Conservation (phyloP, 75 land plant species). For the Adiantum capillusveneris region DNA sequence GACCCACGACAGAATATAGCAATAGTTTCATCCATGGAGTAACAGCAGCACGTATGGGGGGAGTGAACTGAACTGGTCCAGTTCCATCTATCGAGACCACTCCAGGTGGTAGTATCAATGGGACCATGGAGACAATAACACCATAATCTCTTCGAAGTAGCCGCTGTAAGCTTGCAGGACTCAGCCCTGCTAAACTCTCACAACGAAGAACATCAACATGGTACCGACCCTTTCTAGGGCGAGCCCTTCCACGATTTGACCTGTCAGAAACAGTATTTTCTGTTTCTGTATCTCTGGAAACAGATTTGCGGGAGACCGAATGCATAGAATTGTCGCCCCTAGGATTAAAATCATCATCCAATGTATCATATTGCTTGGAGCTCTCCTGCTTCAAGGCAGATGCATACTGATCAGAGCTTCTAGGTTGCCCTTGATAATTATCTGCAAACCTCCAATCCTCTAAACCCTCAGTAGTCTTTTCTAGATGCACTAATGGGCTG, state of each 20-base stretch:
- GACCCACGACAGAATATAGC: slow-evolving; percentile 47
- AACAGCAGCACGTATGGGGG: slow-evolving; percentile 82
- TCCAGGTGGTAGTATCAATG: slow-evolving; percentile 67
- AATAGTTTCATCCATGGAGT: slow-evolving; percentile 99
- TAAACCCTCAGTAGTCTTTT: no score
- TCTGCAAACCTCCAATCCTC: not conserved
- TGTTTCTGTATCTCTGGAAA: not conserved
- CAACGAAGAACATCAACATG: slow-evolving; percentile 89
- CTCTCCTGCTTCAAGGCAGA: no score
- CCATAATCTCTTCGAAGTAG: slow-evolving; percentile 86
- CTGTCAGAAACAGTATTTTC: slow-evolving; percentile 12
- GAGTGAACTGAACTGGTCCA: slow-evolving; percentile 95
- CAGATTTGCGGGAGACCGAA: not conserved
- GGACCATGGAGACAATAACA: slow-evolving; percentile 87
- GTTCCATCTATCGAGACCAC: slow-evolving; percentile 70
- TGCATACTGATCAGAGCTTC: no score
- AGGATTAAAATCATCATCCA: slow-evolving; percentile 7
- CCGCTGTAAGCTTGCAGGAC: slow-evolving; percentile 82
- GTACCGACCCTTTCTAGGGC: slow-evolving; percentile 34
- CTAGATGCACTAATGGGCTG: no score
- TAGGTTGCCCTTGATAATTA: not conserved
- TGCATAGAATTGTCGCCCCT: not conserved
- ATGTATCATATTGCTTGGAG: no score
- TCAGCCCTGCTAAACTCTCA: slow-evolving; percentile 88
- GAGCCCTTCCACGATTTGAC: slow-evolving; percentile 15